Evolutionary conservation across 129 eudicot genomes (phyloP), one percentile per base, ranked within the genome.

Genomic region (Scalesia atractyloides): DNA sequence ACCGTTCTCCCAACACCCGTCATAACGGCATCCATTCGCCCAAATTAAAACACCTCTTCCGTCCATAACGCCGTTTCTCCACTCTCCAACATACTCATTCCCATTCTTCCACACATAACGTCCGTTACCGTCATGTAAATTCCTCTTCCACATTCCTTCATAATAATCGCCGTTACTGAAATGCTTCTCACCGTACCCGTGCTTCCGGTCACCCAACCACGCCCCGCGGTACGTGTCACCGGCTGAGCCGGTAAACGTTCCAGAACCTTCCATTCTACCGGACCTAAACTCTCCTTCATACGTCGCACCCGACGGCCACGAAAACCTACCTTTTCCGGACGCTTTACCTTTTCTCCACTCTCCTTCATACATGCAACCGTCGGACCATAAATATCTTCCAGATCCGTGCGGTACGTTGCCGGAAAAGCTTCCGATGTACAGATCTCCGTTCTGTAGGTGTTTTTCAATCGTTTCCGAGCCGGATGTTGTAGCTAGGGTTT

Each of bases 251-350:
- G 82, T 91, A 18, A 86, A 95, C 0, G 96, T 88, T 0, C 99
- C 99, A 13, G 75, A 63, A 5, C 99, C 99, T 8, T 95, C 99
- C 99, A 95, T 95, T 61, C 91, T 78, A 20, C 99, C 99, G 30
- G 93, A 84, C 84, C 76, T 90, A 46, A 95, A 95, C 16, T 91
- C 97, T 0, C 99, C 99, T 54, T 95, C 99, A 22, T 84, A 95
- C 2, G 95, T 91, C 7, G 99, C 97, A 0, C 99, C 99, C 0
- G 99, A 95, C 1, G 99, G 99, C 99, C 99, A 95, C 0, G 97
- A 90, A 46, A 95, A 95, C 69, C 76, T 95, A n/a, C 99, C 99
- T 64, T 80, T 95, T 0, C 99, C 99, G 4, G 84, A 67, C 3
- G 99, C 97, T 19, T 88, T 90, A 15, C 99, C 99, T 61, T 77